Evolutionary conservation across 768 basidiomycete genomes (phyloP), one percentile per base, ranked within the genome.

Genomic region (Suillus bovinus): DNA sequence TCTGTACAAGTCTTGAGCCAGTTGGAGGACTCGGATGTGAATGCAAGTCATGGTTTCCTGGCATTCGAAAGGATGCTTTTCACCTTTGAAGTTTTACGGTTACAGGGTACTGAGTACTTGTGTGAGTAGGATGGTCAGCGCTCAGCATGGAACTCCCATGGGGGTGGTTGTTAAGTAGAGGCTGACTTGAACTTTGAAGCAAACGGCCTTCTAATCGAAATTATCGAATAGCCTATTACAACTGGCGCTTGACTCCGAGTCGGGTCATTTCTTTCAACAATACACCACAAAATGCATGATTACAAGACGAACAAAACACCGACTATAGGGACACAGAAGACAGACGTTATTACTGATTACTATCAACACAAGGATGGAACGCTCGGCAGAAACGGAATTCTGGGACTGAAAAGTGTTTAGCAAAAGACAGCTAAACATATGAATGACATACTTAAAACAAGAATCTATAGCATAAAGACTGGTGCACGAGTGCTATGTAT

Each of bases 1-100:
- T 27, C 68, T 68, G 5, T 13, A 56, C 13, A 20, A 38, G 55
- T 56, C 55, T 56, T 39, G 55, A 56, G 10, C 55, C 27, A 27
- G 34, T 24, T 24, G 54, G 36, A 55, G 36, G 55, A 56, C 36
- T 39, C 55, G 55, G 38, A 29, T 6, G 55, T 20, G 55, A 56
- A 39, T 24, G 24, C 10, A 20, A 38, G 38, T 4, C 38, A 36
- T 39, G 55, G 27, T 56, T 17, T 39, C 24, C 55, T 56, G 55
- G 20, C 38, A 56, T 56, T 39, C 27, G 24, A 17, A 38, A 56
- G 55, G 11, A 20, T 27, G 36, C 17, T 38, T 39, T 39, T 39
- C 55, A 17, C 36, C 33, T 20, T 39, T 22, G 34, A 36, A 9
- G 54, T 39, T n/a, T 10, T 31, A 20, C 20, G 7, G 11, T 33